Evolutionary conservation across 2,329 filamentous ascomycete genomes (phyloP), one percentile per base, ranked within the genome.

Genomic region (Penicillium sp.): DNA sequence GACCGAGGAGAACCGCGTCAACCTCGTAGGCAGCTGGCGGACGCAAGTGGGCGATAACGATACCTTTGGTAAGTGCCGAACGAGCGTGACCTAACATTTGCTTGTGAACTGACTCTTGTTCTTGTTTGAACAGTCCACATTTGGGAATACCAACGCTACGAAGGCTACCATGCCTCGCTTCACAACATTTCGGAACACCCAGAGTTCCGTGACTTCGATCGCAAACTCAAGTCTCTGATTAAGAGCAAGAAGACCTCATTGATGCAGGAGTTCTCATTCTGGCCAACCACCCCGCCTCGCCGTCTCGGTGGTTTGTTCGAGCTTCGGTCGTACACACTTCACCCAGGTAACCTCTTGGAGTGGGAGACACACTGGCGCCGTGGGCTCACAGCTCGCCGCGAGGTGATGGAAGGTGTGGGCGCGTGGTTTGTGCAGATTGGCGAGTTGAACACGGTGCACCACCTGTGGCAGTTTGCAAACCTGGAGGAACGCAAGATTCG

Each of bases 241-340:
- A 84, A 79, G 51, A 82, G 82, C 56, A 97, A 95, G 77, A 83
- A 85, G 60, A 87, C 86, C 4, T 96, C 91, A 0, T 80, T 99
- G 43, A 99, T 99, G 93, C 93, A 99, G 71, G 93, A 99, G 72
- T 99, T 99, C 74, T 95, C 91, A 30, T 99, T 99, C 80, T 99
- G 93, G 93, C 93, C 93, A 1, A 99, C 93, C 3, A 92, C 89
- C 0, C 81, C 91, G 4, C 93, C 93, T 0, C 89, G 93, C 52
- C 79, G 89, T 64, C 82, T 99, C 0, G 93, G 93, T 47, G 93
- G 93, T 38, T 74, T 99, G 35, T 99, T 99, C 67, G 93, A 99
- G 76, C 80, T 99, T 29, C 88, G 93, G 44, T 96, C 93, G 1
- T 99, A 99, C 76, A 96, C 90, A 4, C 80, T 99, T 18, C 89